A percentile compares a stretch with the other conserved stretches of the same genome.
Conservation (phyloP, 169 alveolate species). For the Plasmodium inui region DNA sequence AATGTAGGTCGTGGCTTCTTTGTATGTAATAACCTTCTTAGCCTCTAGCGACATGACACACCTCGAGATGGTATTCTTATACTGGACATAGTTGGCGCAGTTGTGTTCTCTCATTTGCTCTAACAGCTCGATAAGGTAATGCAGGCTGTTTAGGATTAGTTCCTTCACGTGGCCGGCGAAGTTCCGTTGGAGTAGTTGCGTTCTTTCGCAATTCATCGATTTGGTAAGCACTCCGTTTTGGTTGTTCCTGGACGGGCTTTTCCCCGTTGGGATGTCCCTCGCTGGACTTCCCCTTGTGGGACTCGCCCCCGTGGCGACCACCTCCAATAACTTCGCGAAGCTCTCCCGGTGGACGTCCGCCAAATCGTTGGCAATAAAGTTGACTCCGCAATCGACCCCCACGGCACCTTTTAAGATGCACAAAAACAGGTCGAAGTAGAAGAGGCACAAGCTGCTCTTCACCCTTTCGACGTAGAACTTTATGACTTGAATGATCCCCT, state of each 20-base stretch:
- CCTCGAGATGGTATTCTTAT: slow-evolving; percentile 14
- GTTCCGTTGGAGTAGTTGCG: neutral
- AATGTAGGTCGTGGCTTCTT: slow-evolving; percentile 48
- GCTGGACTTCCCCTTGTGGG: neutral
- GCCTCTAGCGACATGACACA: slow-evolving; percentile 5
- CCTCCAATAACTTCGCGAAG: neutral
- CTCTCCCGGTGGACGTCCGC: neutral
- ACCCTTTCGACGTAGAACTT: slow-evolving; percentile 5
- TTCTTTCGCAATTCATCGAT: neutral
- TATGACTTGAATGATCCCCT: neutral
- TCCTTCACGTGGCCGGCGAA: slow-evolving; percentile 12
- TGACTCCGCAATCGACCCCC: slow-evolving; percentile 11
- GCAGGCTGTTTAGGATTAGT: slow-evolving; percentile 31
- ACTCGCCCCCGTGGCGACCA: neutral
- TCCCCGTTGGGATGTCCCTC: too few relatives aligned
- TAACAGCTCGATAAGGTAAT: slow-evolving; percentile 23
- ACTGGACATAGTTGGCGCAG: neutral
- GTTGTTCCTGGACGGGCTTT: too few relatives aligned
- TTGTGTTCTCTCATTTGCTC: slow-evolving; percentile 14
- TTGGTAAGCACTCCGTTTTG: neutral
- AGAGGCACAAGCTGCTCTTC: slow-evolving; percentile 4
- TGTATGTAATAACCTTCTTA: slow-evolving; percentile 15
- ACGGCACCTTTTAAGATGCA: slow-evolving; percentile 27
- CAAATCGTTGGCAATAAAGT: slow-evolving; percentile 23
- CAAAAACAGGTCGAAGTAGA: slow-evolving; percentile 49